These are phyloP conservation scores for Grigorovia yakushimaensis DNA, from an alignment of 805 yeast genomes.

Conservation along the genomic window DNA sequence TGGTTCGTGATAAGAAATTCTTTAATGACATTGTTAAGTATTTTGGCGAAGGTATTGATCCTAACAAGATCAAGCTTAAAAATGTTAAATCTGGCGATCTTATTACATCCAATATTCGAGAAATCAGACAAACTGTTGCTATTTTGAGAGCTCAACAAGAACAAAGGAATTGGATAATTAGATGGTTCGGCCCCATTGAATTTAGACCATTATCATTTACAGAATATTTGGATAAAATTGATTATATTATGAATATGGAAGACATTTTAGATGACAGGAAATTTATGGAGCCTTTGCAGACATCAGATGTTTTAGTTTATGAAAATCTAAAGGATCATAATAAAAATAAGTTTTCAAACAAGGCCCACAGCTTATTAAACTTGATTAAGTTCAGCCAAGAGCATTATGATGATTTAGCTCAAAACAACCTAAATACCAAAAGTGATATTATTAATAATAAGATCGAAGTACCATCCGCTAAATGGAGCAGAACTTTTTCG, in stretches of 20 bases:
- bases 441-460: background rate
- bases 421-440: background rate
- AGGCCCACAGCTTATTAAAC: background rate
- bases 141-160: conserved; percentile 34
- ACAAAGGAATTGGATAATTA: conserved; percentile 38
- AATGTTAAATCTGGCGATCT: conserved; percentile 24
- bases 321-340: background rate
- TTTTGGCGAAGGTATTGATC: conserved; percentile 29
- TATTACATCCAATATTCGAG: conserved; percentile 23
- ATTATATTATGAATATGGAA: conserved; percentile 23
- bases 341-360: background rate
- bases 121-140: conserved; percentile 30
- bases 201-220: conserved; percentile 41
- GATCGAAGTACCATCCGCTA: background rate
- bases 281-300: conserved; percentile 1
- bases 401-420: background rate
- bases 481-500: background rate
- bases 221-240: conserved; percentile 30
- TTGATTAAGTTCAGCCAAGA: background rate
- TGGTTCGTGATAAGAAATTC: conserved; percentile 37
- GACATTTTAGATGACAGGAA: conserved; percentile 19
- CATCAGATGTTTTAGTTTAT: conserved; percentile 6
- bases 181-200: conserved; percentile 62
- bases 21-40: conserved; percentile 27
- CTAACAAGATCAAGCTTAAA: conserved; percentile 26